A percentile compares a stretch with the other conserved stretches of the same genome.
phyloP scores from a whole-genome alignment of 2,329 filamentous ascomycete genomes.

The Pseudovirgaria hyperparasitica region DNA sequence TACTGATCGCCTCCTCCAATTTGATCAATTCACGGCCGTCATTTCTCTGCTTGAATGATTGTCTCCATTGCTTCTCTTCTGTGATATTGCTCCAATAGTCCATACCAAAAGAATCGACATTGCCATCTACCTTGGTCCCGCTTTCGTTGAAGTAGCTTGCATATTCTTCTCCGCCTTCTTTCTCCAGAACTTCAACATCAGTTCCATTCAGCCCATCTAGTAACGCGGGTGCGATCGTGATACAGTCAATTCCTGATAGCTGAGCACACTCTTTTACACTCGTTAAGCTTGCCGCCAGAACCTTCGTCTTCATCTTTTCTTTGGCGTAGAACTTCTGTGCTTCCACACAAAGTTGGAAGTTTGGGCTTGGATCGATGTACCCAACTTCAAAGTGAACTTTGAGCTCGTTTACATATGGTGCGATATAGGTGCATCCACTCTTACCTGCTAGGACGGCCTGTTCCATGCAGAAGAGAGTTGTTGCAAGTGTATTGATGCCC shows the following conservation, averaged over 20 bases:
- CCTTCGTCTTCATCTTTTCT: constrained; percentile 31
- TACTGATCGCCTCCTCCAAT: constrained; percentile 42
- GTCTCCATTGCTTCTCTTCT: too few species aligned
- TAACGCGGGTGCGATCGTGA: constrained; percentile 45
- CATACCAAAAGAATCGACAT: background rate
- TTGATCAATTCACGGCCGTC: background rate
- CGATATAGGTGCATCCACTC: constrained; percentile 47
- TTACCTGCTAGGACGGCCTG: constrained; percentile 47
- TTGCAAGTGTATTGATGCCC: constrained; percentile 48
- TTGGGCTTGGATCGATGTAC: constrained; percentile 36
- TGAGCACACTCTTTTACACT: constrained; percentile 45
- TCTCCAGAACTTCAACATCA: constrained; percentile 1
- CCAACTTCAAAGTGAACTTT: constrained; percentile 37
- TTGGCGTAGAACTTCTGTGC: constrained; percentile 41
- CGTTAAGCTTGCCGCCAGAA: constrained; percentile 46
- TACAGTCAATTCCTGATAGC: constrained; percentile 44
- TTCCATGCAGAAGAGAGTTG: constrained; percentile 49
- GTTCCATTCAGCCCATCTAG: constrained; percentile 17
- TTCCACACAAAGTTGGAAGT: constrained; percentile 37
- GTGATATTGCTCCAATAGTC: background rate
- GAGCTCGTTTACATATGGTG: constrained; percentile 52
- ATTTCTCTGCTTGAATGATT: too few species aligned
- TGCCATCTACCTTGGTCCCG: too few species aligned
- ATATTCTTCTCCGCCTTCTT: constrained; percentile 3
- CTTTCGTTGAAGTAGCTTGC: too few species aligned